A percentile compares a stretch with the other conserved stretches of the same genome.
Evolutionary conservation across 148 eudicot genomes (phyloP).

Genomic region (Nyssa sinensis): DNA sequence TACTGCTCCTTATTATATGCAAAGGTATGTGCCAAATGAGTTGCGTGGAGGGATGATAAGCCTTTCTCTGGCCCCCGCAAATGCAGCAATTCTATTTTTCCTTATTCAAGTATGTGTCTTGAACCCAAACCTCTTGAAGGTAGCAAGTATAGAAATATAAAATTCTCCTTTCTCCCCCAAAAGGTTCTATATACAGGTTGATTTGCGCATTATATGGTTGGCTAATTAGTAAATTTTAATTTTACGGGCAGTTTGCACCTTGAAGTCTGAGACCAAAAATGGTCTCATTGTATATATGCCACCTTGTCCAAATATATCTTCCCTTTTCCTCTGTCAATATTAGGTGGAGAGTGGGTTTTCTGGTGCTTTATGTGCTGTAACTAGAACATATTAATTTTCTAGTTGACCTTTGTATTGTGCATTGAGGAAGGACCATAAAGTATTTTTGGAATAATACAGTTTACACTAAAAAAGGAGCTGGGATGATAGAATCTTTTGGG

Average conservation of each 20-base stretch:
- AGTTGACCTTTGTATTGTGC: neutral
- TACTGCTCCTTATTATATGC: neutral
- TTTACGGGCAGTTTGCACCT: neutral
- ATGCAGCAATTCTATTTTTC: conserved; percentile 53
- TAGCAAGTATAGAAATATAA: neutral
- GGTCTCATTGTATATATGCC: too few species aligned
- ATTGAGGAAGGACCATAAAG: too few species aligned
- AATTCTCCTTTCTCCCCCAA: neutral
- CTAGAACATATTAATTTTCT: too few species aligned
- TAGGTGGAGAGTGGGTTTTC: neutral
- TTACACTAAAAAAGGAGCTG: neutral
- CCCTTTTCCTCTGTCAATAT: neutral
- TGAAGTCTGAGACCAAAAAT: neutral
- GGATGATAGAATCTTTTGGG: neutral
- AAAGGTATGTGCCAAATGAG: conserved; percentile 92
- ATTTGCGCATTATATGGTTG: neutral
- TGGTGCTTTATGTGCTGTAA: too few species aligned
- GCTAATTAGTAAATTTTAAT: too few species aligned
- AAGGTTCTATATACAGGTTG: neutral
- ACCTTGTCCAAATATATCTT: neutral
- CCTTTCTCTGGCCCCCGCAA: conserved; percentile 76
- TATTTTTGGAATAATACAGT: neutral
- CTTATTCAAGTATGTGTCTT: conserved; percentile 55
- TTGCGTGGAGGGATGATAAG: conserved; percentile 88
- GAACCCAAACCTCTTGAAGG: neutral